Percentiles rank a stretch among this genome's conserved stretches.
Evolutionary conservation across 768 basidiomycete genomes (phyloP).

Genomic region (Mycena maculata): DNA sequence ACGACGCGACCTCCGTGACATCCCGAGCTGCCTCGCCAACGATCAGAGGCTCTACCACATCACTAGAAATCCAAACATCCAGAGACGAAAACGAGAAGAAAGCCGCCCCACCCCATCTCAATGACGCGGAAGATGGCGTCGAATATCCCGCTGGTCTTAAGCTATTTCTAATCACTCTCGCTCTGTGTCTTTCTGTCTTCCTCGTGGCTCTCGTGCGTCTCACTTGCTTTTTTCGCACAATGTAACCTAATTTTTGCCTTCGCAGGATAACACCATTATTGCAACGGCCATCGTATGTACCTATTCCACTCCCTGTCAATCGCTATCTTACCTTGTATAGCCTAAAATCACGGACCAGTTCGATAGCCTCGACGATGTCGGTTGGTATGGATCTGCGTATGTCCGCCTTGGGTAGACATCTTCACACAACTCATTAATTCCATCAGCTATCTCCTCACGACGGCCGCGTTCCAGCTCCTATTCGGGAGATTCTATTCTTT

Average conservation of each 20-base stretch:
- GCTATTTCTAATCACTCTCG: conserved; percentile 18
- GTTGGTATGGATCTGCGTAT: conserved; percentile 32
- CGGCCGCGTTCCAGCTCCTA: conserved; percentile 20
- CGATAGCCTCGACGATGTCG: conserved; percentile 41
- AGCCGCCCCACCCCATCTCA: too few relatives aligned
- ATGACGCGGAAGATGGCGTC: neutral
- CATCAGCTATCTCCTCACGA: conserved; percentile 23
- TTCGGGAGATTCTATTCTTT: conserved; percentile 24
- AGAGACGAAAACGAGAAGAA: neutral
- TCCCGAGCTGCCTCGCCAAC: conserved; percentile 10
- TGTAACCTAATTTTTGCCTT: neutral
- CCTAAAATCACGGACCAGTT: conserved; percentile 46
- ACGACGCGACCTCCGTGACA: neutral
- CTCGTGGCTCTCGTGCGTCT: conserved; percentile 22
- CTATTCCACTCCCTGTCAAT: neutral
- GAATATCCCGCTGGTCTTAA: conserved; percentile 23
- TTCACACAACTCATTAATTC: neutral
- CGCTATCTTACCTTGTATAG: neutral
- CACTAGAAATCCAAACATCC: neutral
- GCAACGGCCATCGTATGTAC: conserved; percentile 33
- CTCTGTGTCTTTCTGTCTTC: conserved; percentile 23
- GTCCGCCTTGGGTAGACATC: neutral
- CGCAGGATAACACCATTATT: conserved; percentile 20
- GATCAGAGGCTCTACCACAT: neutral
- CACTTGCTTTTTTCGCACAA: neutral